A percentile compares a stretch with the other conserved stretches of the same genome.
phyloP scores from a whole-genome alignment of 768 basidiomycete species.

The Psilocybe subaeruginosa region DNA sequence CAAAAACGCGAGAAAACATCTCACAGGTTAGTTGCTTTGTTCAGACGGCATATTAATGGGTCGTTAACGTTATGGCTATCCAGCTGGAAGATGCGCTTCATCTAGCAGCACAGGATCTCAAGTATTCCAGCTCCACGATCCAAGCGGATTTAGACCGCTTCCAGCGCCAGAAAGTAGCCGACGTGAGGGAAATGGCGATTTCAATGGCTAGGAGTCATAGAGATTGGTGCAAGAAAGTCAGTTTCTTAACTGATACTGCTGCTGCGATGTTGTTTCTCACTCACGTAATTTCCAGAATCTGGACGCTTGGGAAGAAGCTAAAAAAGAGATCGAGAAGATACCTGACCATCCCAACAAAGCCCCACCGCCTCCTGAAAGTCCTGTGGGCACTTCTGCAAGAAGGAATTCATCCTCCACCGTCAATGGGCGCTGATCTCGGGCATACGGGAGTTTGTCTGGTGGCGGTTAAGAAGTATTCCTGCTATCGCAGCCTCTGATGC shows the following conservation, averaged over 20 bases:
- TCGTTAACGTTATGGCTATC: conserved; percentile 10
- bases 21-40: conserved; percentile 71
- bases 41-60: neutral
- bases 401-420: conserved; percentile 74
- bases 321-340: conserved; percentile 88
- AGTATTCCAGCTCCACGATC: conserved; percentile 94
- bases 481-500: conserved; percentile 4
- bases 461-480: conserved; percentile 1
- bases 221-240: conserved; percentile 96
- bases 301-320: conserved; percentile 96
- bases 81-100: conserved; percentile 96
- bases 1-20: conserved; percentile 92
- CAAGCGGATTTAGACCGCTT: conserved; percentile 98
- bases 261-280: conserved; percentile 11
- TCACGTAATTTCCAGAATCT: conserved; percentile 66
- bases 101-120: conserved; percentile 89
- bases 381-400: conserved; percentile 33
- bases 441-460: neutral
- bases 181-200: conserved; percentile 92
- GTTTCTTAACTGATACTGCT: conserved; percentile 17
- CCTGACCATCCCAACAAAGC: conserved; percentile 85
- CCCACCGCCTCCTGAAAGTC: conserved; percentile 41
- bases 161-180: conserved; percentile 98
- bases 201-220: conserved; percentile 87
- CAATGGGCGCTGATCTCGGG: conserved; percentile 53